Evolutionary conservation across 2,329 filamentous ascomycete species (phyloP).

Genomic region (Fusarium humuli): DNA sequence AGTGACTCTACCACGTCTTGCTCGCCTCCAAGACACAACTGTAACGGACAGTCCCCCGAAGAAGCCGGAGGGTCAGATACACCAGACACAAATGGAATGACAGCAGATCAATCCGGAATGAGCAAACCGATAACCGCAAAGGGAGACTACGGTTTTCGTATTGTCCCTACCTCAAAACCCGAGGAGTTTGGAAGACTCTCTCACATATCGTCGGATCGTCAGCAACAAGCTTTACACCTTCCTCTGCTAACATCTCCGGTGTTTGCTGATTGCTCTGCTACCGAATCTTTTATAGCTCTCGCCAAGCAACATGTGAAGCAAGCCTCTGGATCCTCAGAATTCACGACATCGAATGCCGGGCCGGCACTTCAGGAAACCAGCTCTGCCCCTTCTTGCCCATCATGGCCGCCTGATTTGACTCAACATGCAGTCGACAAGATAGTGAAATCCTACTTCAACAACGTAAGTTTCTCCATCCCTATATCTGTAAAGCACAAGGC

Average conservation of each 20-base stretch:
- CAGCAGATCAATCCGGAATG: neutral
- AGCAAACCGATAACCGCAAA: neutral
- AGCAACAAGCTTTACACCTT: conserved; percentile 55
- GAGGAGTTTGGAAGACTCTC: conserved; percentile 68
- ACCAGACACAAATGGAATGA: neutral
- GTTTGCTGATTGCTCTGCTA: conserved; percentile 73
- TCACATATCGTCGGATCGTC: conserved; percentile 70
- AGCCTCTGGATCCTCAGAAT: conserved; percentile 65
- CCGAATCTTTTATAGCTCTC: conserved; percentile 69
- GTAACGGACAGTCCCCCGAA: neutral
- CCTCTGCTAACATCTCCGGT: conserved; percentile 53
- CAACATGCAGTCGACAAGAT: conserved; percentile 62
- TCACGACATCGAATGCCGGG: conserved; percentile 67
- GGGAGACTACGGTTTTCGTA: neutral
- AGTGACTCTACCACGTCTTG: neutral
- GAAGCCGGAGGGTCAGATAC: neutral
- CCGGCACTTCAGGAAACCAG: conserved; percentile 68
- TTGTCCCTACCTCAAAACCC: conserved; percentile 49
- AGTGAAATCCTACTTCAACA: conserved; percentile 66
- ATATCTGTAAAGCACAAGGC: no score
- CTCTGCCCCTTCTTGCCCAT: conserved; percentile 56
- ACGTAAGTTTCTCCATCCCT: conserved; percentile 55
- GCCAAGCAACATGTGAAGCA: conserved; percentile 69
- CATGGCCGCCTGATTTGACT: conserved; percentile 47
- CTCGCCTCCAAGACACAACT: conserved; percentile 3